Conservation (phyloP, 176 grass and related monocot species). For the Eragrostis nindensis region DNA sequence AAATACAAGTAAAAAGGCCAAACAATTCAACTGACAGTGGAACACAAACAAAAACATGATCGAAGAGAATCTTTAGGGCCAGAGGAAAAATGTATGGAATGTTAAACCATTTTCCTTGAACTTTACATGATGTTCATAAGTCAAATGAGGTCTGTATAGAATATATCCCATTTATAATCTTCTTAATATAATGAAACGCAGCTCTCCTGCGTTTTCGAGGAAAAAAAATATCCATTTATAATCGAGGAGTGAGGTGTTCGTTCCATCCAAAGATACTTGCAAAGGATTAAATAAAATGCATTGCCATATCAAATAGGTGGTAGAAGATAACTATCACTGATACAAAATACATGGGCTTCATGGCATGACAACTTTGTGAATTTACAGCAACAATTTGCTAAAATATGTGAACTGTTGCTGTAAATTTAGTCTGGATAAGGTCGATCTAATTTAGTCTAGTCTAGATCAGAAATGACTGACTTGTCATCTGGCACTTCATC, state of each 20-base stretch:
- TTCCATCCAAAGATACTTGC: neutral
- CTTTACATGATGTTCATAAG: constrained; percentile 6
- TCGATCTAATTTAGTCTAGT: neutral
- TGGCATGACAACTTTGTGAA: neutral
- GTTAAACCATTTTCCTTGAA: neutral
- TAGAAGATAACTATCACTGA: neutral
- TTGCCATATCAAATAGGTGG: neutral
- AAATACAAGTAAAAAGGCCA: neutral
- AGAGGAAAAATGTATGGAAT: neutral
- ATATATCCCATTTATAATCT: neutral
- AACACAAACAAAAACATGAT: neutral
- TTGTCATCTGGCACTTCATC: constrained; percentile 45
- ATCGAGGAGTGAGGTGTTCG: no score
- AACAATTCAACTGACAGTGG: neutral
- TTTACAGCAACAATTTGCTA: neutral
- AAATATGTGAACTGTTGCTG: neutral
- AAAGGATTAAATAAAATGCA: neutral
- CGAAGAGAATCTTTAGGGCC: neutral
- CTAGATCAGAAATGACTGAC: constrained; percentile 21
- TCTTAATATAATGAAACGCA: no score
- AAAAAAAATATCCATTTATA: no score
- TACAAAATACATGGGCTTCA: neutral
- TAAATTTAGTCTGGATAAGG: constrained; percentile 23
- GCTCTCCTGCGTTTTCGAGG: no score
- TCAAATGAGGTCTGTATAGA: neutral